A percentile compares a stretch with the other conserved stretches of the same genome.
Evolutionary conservation across 257 asterid species (phyloP).

Genomic region (Nicotiana noctiflora): DNA sequence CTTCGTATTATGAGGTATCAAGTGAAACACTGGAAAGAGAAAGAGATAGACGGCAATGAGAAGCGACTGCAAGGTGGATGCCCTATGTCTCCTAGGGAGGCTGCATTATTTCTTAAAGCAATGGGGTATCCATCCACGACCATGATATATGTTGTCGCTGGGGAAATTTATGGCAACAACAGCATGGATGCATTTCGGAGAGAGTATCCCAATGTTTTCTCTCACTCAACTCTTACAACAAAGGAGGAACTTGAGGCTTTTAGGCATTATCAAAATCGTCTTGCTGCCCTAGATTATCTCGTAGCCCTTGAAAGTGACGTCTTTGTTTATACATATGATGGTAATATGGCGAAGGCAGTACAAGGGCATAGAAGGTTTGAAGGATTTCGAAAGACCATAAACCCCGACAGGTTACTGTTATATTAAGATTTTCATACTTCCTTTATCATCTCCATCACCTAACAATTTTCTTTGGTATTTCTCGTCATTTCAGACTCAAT

Average conservation of each 20-base stretch:
- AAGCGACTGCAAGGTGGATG: constrained; percentile 47
- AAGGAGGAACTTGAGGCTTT: constrained; percentile 37
- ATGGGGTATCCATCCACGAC: constrained; percentile 54
- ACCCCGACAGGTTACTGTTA: constrained; percentile 47
- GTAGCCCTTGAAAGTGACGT: constrained; percentile 60
- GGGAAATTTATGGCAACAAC: constrained; percentile 42
- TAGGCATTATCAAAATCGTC: constrained; percentile 47
- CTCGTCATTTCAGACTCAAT: constrained; percentile 29
- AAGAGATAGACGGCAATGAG: constrained; percentile 37
- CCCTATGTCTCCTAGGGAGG: constrained; percentile 69
- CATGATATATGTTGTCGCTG: constrained; percentile 56
- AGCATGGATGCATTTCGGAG: constrained; percentile 40
- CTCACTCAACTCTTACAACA: constrained; percentile 53
- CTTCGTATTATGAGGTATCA: constrained; percentile 44
- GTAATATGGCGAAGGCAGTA: constrained; percentile 74
- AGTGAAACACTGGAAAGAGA: constrained; percentile 60
- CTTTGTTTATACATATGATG: constrained; percentile 58
- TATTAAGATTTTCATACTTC: background rate
- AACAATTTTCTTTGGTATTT: background rate
- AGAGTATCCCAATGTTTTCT: constrained; percentile 45
- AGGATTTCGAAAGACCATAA: constrained; percentile 49
- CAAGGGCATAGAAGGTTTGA: constrained; percentile 65
- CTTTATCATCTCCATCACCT: background rate
- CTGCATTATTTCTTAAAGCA: constrained; percentile 63
- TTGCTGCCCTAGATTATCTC: constrained; percentile 61